Percentiles rank a stretch among this genome's conserved stretches.
Conservation (phyloP, 2,329 filamentous ascomycete genomes). For the Phyllosticta paracitricarpa region DNA sequence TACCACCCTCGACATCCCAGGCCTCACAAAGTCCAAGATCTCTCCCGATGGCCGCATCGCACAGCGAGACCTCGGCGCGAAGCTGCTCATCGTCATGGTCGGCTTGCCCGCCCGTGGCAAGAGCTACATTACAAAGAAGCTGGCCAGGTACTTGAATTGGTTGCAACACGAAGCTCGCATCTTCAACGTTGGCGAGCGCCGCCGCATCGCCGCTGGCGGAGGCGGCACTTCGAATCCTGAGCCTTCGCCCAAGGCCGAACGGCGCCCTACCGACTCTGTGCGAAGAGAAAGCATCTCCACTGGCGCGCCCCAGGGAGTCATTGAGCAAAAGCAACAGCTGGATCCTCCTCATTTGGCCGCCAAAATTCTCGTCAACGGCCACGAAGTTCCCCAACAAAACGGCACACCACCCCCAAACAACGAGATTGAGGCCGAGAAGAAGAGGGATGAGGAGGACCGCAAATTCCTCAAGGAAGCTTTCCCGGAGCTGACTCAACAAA, state of each 20-base stretch:
- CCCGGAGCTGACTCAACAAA: conserved; percentile 19
- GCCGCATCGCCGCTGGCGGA: conserved; percentile 66
- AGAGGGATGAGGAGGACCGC: conserved; percentile 13
- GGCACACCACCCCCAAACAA: conserved; percentile 18
- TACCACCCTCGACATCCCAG: conserved; percentile 92
- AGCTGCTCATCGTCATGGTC: conserved; percentile 97
- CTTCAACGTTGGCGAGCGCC: conserved; percentile 92
- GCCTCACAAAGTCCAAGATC: conserved; percentile 87
- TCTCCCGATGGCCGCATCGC: conserved; percentile 94
- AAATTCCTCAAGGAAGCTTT: conserved; percentile 24
- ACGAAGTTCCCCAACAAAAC: conserved; percentile 31
- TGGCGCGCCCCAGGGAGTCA: conserved; percentile 13
- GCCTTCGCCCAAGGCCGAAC: conserved; percentile 1
- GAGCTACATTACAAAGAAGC: conserved; percentile 98
- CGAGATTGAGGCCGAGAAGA: conserved; percentile 20
- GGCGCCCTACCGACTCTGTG: conserved; percentile 4
- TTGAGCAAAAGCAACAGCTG: conserved; percentile 15
- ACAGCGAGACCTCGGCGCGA: conserved; percentile 86
- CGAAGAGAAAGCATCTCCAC: conserved; percentile 16
- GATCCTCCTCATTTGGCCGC: conserved; percentile 31
- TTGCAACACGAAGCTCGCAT: conserved; percentile 91
- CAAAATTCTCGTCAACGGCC: conserved; percentile 50
- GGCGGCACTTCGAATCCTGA: conserved; percentile 16
- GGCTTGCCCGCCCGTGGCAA: conserved; percentile 91
- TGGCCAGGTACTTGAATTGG: conserved; percentile 92